phyloP scores from a whole-genome alignment of 2,329 filamentous ascomycete species.

The Drechslerella coelobrocha region DNA sequence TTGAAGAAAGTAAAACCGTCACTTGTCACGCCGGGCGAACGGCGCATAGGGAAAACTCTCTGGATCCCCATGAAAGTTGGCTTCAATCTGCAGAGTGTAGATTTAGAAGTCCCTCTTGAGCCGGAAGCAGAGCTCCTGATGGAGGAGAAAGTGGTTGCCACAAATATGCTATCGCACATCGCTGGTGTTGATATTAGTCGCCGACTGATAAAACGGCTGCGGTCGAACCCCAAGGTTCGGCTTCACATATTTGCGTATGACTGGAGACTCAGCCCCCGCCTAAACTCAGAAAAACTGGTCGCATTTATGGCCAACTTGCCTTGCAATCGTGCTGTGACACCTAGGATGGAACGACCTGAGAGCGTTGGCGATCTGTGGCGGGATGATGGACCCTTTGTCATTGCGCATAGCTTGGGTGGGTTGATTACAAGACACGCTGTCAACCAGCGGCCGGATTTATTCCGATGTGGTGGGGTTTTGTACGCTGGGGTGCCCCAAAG shows the following conservation, averaged over 20 bases:
- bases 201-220: constrained; percentile 78
- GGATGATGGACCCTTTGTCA: constrained; percentile 72
- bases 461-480: constrained; percentile 73
- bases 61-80: constrained; percentile 96
- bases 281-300: constrained; percentile 75
- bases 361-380: constrained; percentile 58
- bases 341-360: constrained; percentile 57
- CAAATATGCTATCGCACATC: constrained; percentile 88
- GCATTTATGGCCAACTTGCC: constrained; percentile 75
- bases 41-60: constrained; percentile 66
- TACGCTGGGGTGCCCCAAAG: constrained; percentile 85
- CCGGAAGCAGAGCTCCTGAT: constrained; percentile 83
- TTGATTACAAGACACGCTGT: constrained; percentile 87
- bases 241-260: constrained; percentile 94
- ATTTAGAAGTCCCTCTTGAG: constrained; percentile 83
- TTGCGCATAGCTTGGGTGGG: constrained; percentile 87
- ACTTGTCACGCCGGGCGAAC: constrained; percentile 73
- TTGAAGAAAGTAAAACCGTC: constrained; percentile 67
- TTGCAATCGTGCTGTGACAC: constrained; percentile 70
- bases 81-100: constrained; percentile 86
- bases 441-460: constrained; percentile 82
- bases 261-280: constrained; percentile 84
- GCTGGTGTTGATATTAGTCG: constrained; percentile 89
- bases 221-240: constrained; percentile 74
- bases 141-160: constrained; percentile 81